Evolutionary conservation across 352 stramenopile genomes (phyloP).

Genomic region (Phytophthora idaei): DNA sequence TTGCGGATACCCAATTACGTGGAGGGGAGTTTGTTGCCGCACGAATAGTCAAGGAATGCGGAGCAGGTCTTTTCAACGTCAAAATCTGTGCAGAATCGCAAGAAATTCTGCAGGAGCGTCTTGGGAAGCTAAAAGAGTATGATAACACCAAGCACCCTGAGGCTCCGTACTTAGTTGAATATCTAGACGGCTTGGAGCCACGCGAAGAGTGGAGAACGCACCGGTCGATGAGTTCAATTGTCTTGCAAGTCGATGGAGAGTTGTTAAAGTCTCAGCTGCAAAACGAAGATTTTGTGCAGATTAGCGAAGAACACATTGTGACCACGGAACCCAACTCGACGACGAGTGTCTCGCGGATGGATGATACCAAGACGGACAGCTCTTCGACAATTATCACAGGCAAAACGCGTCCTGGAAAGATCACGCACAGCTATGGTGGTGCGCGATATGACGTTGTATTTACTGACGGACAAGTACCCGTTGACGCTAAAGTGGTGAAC

Average conservation of each 20-base stretch:
- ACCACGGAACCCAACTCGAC: background rate
- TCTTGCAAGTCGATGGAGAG: slow-evolving; percentile 29
- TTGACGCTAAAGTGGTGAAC: slow-evolving; percentile 36
- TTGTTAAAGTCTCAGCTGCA: slow-evolving; percentile 41
- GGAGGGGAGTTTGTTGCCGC: slow-evolving; percentile 45
- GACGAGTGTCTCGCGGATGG: background rate
- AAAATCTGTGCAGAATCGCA: slow-evolving; percentile 13
- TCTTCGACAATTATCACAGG: background rate
- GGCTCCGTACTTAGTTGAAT: slow-evolving; percentile 40
- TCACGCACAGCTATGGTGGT: slow-evolving; percentile 49
- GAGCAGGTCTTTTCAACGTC: slow-evolving; percentile 45
- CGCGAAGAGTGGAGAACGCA: slow-evolving; percentile 39
- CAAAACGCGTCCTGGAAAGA: slow-evolving; percentile 33
- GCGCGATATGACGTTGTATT: slow-evolving; percentile 60
- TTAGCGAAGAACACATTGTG: slow-evolving; percentile 13
- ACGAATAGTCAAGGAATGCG: slow-evolving; percentile 52
- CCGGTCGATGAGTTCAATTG: slow-evolving; percentile 43
- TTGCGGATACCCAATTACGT: slow-evolving; percentile 49
- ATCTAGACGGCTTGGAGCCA: slow-evolving; percentile 35
- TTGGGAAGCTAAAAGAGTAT: slow-evolving; percentile 37
- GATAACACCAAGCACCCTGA: slow-evolving; percentile 32
- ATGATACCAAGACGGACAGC: background rate
- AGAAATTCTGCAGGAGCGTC: slow-evolving; percentile 18
- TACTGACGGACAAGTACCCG: slow-evolving; percentile 35
- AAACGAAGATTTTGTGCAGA: slow-evolving; percentile 55